Evolutionary conservation across 2,329 filamentous ascomycete species (phyloP), one percentile per base, ranked within the genome.

Genomic region (Penicillium sp.): DNA sequence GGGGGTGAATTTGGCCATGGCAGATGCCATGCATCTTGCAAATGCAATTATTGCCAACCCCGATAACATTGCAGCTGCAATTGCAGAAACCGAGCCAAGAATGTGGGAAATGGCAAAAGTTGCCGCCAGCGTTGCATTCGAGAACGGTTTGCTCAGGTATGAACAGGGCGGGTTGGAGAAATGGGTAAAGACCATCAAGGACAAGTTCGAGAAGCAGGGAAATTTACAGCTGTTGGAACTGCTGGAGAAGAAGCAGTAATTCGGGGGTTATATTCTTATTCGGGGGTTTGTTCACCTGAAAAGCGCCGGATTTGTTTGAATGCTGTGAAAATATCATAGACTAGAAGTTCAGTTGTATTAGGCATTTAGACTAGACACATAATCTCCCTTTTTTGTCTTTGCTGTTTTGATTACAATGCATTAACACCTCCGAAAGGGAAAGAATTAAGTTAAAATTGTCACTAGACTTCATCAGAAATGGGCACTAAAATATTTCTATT

Each of bases 1-100:
- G 28, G 61, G 62, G 9, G 63, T 67, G 8, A 69, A 68, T n/a
- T 35, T 57, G 3, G 59, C 59, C n/a, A 47, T 60, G 43, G 33
- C 53, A 9, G 59, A 60, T 45, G 52, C 43, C n/a, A 51, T 60
- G 47, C 43, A 59, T 26, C 56, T 60, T 35, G 52, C 56, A 9
- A 52, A 56, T 21, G 38, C 45, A 38, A 59, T 60, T 28, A 43
- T 58, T 43, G 49, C 55, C 18, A 43, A 57, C n/a, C 48, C 55
- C 11, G 42, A 57, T 42, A 40, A 57, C 28, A 52, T 57, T 4
- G 55, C 55, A 20, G 55, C 28, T 14, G 55, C 55, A 45, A 57
- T 57, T n/a, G 47, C 38, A 16, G 42, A 52, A 5, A 24, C 35
- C 5, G 42, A 57, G 24, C 38, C 47, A 26, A 35, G 24, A 30